phyloP scores from a whole-genome alignment of 139 green algal species.

The Chlamydomonas urium region DNA sequence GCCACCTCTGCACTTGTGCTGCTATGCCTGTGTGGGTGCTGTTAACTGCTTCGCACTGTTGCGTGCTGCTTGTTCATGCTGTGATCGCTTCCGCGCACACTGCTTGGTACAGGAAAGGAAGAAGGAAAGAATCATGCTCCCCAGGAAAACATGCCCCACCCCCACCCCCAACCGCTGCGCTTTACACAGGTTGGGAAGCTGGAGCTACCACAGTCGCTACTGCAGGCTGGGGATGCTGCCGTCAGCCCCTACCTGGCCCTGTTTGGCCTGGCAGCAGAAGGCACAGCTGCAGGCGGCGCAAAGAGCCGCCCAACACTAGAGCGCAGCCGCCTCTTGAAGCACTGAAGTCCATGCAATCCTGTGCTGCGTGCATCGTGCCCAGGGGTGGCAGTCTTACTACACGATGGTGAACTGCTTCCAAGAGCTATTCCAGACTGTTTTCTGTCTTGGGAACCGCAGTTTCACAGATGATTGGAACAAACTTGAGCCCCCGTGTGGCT shows the following conservation, averaged over 20 bases:
- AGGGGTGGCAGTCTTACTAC: no score
- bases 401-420: no score
- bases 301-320: constrained; percentile 40
- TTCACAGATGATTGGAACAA: no score
- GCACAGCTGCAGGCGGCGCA: constrained; percentile 54
- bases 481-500: no score
- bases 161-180: neutral
- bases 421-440: no score
- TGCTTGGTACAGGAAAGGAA: neutral
- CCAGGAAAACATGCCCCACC: neutral
- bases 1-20: neutral
- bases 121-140: neutral
- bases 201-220: constrained; percentile 60
- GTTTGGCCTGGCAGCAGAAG: constrained; percentile 54
- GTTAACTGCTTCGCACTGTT: neutral
- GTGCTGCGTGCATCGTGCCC: no score
- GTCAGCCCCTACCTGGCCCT: constrained; percentile 32
- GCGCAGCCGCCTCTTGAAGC: no score
- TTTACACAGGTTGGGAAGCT: constrained; percentile 56
- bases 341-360: no score
- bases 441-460: no score
- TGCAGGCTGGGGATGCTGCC: constrained; percentile 30
- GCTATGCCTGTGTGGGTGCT: neutral
- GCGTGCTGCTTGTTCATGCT: neutral
- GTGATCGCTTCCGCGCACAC: neutral